phyloP scores from a whole-genome alignment of 257 asterid species.

The Solanum pimpinellifolium region DNA sequence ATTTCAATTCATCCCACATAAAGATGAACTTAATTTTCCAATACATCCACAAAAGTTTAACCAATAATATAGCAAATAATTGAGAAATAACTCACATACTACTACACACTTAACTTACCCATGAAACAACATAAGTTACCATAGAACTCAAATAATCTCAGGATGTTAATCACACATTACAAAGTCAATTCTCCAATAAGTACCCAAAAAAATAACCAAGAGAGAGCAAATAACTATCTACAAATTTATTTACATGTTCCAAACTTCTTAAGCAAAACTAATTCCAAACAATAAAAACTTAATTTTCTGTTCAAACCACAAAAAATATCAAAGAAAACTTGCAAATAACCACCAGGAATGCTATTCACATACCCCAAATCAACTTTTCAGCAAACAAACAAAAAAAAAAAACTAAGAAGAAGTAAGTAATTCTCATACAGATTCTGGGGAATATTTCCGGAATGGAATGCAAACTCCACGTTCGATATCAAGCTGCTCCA shows the following conservation, averaged over 20 bases:
- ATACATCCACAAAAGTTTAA: not conserved
- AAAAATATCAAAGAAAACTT: not conserved
- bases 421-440: conserved; percentile 23
- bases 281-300: not conserved
- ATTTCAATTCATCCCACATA: not conserved
- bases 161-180: not conserved
- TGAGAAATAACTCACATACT: not conserved
- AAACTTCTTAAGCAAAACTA: not conserved
- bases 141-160: not conserved
- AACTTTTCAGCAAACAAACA: not conserved
- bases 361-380: not conserved
- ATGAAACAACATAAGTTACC: not conserved
- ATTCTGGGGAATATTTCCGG: conserved; percentile 73
- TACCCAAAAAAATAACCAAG: not conserved
- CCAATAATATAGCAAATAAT: not conserved
- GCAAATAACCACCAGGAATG: not conserved
- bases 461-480: conserved; percentile 90
- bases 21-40: not conserved
- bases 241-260: not conserved
- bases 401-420: not conserved
- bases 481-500: conserved; percentile 82
- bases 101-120: not conserved
- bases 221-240: not conserved
- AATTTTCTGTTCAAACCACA: not conserved
- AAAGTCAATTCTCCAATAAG: not conserved